Evolutionary conservation across 345 rosid genomes (phyloP).

Genomic region (Populus deltoides): DNA sequence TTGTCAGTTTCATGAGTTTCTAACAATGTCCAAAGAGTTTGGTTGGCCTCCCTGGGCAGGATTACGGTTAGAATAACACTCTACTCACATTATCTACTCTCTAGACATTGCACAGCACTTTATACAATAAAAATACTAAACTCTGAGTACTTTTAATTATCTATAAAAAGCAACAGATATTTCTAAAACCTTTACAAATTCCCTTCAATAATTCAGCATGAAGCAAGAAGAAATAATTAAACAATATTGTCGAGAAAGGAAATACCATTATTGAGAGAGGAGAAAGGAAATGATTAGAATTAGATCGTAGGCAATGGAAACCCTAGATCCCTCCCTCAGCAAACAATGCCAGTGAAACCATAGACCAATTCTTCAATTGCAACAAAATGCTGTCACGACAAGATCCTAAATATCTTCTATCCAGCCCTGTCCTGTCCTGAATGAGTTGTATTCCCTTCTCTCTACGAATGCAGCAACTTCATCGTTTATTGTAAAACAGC

Average conservation of each 20-base stretch:
- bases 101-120: not conserved
- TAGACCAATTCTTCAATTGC: constrained; percentile 10
- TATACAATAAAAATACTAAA: not conserved
- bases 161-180: not conserved
- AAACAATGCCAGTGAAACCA: constrained; percentile 18
- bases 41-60: not conserved
- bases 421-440: not conserved
- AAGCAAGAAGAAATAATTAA: not conserved
- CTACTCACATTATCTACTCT: not conserved
- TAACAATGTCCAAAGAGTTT: not conserved
- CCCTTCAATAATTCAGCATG: not conserved
- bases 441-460: not conserved
- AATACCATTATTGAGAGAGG: constrained; percentile 33
- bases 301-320: constrained; percentile 27
- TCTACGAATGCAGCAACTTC: not conserved
- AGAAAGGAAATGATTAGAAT: constrained; percentile 15
- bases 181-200: not conserved
- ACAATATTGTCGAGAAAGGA: not conserved
- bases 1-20: not conserved
- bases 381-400: not conserved
- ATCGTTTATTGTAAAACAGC: not conserved
- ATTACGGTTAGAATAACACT: not conserved
- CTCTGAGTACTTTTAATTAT: not conserved
- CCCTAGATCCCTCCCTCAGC: constrained; percentile 22
- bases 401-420: constrained; percentile 9